A percentile compares a stretch with the other conserved stretches of the same genome.
These are phyloP conservation scores for Spergularia marina DNA, from an alignment of 148 eudicot species.

Conservation along the genomic window DNA sequence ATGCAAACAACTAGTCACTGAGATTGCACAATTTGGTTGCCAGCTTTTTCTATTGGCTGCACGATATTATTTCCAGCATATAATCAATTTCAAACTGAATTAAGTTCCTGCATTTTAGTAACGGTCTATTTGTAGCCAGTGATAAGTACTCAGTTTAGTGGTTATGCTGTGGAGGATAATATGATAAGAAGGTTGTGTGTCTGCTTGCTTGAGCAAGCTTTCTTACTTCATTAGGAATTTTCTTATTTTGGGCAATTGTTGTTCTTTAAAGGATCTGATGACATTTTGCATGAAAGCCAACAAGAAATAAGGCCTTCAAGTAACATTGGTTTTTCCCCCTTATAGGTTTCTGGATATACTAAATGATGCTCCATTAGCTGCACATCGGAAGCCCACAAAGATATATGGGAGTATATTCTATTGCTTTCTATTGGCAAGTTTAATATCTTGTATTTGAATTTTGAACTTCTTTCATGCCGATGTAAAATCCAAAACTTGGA, in stretches of 20 bases:
- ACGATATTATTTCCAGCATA: neutral
- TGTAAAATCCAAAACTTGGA: neutral
- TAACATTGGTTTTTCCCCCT: constrained; percentile 19
- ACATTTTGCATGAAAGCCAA: neutral
- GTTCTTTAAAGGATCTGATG: neutral
- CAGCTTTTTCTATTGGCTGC: neutral
- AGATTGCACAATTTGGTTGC: neutral
- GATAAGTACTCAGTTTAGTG: neutral
- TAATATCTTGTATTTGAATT: constrained; percentile 20
- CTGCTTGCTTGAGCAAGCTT: constrained; percentile 1
- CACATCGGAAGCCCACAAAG: constrained; percentile 79
- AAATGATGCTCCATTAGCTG: constrained; percentile 90
- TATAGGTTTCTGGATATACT: constrained; percentile 83
- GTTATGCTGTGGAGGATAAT: neutral
- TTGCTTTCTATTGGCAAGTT: constrained; percentile 84
- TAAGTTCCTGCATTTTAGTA: neutral
- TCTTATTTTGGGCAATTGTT: neutral
- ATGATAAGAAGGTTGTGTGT: neutral
- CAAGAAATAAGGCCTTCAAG: neutral
- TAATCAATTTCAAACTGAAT: neutral
- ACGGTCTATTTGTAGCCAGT: neutral
- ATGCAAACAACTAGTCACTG: neutral
- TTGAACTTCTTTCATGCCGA: neutral
- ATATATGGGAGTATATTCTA: constrained; percentile 72
- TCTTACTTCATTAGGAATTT: neutral